Evolutionary conservation across 768 basidiomycete species (phyloP), one percentile per base, ranked within the genome.

Genomic region (Cystobasidium tubakii): DNA sequence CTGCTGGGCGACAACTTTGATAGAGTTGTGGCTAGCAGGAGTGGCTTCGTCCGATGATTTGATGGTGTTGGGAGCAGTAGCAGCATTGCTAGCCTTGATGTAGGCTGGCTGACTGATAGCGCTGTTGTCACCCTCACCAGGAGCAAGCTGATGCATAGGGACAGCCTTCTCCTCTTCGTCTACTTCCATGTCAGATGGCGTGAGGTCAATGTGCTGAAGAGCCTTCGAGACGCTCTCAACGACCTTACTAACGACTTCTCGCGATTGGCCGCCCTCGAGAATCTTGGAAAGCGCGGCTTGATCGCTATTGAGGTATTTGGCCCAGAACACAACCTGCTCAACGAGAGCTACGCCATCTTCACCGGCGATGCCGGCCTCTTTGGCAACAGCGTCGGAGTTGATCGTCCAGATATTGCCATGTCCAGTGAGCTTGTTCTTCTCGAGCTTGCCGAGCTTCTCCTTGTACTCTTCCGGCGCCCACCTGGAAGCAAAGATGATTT

Each of bases 1-100:
- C 78, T 95, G 91, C 53, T 90, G 91, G 19, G 91, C 91, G 1
- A 89, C 90, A 75, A 89, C 87, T 77, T 94, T 90, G 89, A 90
- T 91, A 9, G 88, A 76, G 39, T 80, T 78, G 31, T 80, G 79
- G 27, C 74, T 73, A 83, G 53, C 88, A 80, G 73, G 84, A 84
- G 21, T 88, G 85, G 42, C 87, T 86, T 76, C 88, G 87, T 74
- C 86, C 85, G 63, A 87, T 82, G 29, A 85, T 84, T 73, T 88
- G 84, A 23, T 86, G 85, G 70, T 80, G 81, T 67, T 79, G 21
- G 77, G 67, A 1, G 50, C 74, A 31, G 29, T 34, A 17, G 67
- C 50, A 10, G 77, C 64, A n/a, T 84, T 81, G 43, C 85, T 85
- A 1, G 86, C 84, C 73, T 90, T 86, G 44, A 89, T 86, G 2